Conservation (phyloP, 176 grass and related monocot species). For the Triticum timopheevii region DNA sequence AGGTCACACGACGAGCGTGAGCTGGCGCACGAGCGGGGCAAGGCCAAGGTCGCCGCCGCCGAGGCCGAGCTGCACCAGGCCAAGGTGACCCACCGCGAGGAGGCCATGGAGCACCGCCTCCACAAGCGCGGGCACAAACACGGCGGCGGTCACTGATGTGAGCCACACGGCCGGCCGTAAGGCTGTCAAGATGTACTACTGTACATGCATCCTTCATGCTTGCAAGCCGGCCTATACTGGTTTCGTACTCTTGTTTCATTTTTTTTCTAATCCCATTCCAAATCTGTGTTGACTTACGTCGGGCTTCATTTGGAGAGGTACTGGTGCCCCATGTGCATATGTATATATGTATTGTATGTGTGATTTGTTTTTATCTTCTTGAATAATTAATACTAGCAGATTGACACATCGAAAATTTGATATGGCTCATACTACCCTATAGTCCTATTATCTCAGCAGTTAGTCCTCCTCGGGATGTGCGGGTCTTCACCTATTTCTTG, state of each 20-base stretch:
- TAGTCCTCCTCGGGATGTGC: no score
- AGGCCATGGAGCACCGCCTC: background rate
- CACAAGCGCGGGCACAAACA: background rate
- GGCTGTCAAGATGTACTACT: background rate
- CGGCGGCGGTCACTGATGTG: background rate
- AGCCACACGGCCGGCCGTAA: background rate
- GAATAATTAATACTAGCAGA: no score
- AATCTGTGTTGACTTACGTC: background rate
- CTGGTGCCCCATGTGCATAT: background rate
- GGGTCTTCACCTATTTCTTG: no score
- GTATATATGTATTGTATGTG: background rate
- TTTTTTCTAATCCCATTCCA: background rate
- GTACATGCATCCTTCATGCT: background rate
- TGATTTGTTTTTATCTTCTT: no score
- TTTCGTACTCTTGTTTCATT: background rate
- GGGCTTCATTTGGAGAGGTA: no score
- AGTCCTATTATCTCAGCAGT: no score
- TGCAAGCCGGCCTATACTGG: background rate
- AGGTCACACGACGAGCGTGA: slow-evolving; percentile 29
- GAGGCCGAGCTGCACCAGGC: slow-evolving; percentile 38
- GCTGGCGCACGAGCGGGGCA: slow-evolving; percentile 48
- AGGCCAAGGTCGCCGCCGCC: slow-evolving; percentile 47
- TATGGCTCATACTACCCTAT: no score
- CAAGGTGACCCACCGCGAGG: background rate
- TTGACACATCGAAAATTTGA: no score